phyloP scores from a whole-genome alignment of 176 grass and related monocot species.

The Aechmea fasciata region DNA sequence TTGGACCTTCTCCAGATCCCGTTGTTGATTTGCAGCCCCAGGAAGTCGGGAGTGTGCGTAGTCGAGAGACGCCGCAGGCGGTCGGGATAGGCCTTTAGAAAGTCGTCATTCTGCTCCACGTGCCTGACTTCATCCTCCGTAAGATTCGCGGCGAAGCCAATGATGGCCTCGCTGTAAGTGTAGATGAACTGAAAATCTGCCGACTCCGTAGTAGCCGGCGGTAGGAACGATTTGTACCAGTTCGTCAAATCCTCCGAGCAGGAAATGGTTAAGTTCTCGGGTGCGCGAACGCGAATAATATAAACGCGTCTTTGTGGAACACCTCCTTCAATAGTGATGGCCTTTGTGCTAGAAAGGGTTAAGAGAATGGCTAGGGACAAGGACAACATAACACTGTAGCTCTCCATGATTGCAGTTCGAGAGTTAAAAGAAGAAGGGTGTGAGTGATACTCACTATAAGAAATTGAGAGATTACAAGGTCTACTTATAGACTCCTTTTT shows the following conservation, averaged over 20 bases:
- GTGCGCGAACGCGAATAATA: slow-evolving; percentile 24
- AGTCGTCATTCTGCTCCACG: slow-evolving; percentile 21
- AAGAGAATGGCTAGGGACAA: not conserved
- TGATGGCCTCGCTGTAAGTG: slow-evolving; percentile 29
- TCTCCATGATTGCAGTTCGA: not conserved
- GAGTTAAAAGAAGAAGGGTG: no score
- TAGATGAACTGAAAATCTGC: slow-evolving; percentile 20
- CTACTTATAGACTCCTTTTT: no score
- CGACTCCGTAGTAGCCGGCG: slow-evolving; percentile 2
- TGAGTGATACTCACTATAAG: no score
- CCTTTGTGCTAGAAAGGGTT: not conserved
- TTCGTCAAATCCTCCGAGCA: slow-evolving; percentile 4
- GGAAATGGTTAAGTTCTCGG: not conserved
- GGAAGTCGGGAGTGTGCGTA: slow-evolving; percentile 37
- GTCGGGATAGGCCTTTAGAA: slow-evolving; percentile 28
- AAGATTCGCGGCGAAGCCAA: slow-evolving; percentile 34
- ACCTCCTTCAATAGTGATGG: no score
- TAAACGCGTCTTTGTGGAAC: slow-evolving; percentile 8
- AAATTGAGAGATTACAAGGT: no score
- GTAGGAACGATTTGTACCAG: slow-evolving; percentile 51
- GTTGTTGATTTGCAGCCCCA: slow-evolving; percentile 16
- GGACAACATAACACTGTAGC: not conserved
- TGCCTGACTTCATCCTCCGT: slow-evolving; percentile 15
- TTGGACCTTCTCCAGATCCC: slow-evolving; percentile 21
- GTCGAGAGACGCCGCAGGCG: slow-evolving; percentile 21